Base-by-base conservation (phyloP, 495 filamentous ascomycete genomes). In the Hypomontagnella submonticulosa region DNA sequence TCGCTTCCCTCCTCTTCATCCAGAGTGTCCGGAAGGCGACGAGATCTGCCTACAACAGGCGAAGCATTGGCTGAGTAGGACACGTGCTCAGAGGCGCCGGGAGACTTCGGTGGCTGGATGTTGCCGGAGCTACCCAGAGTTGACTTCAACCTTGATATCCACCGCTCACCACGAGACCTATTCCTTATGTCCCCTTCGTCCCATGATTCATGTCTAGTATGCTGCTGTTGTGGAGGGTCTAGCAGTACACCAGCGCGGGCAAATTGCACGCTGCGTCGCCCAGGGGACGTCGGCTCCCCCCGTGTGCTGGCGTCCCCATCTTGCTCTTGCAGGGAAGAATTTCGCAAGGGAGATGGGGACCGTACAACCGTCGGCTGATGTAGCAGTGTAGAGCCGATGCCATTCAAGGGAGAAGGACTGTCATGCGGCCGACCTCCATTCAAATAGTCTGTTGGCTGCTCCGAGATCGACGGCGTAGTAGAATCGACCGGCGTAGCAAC, bases 111-210 rank as follows among this genome's bases (percentile, higher is more conserved):
- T 63, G 75, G 75, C 46, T 82, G 78, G 2, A 82, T 69, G n/a
- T 64, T 74, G 11, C 70, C 71, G 3, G 73, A 66, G 43, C 58
- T 71, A 37, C 82, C 76, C 63, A 92, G 76, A 19, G 81, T 81
- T 5, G 84, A 81, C 64, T 87, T 90, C 50, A 93, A 66, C 65
- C 85, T 90, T 4, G 83, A 82, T 64, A 92, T 88, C 47, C 92
- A 80, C n/a, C 86, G 86, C 20, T 84, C 84, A 47, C 84, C 82
- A 20, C 82, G 75, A 15, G 87, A 83, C 68, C 83, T 86, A 13
- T 75, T 77, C 12, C 77, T 71, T 15, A 77, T 75, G 61, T 90
- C 89, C 51, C 84, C 83, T 47, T 79, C 81, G 15, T 84, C 82
- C 73, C 84, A 79, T 9, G 88, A 89, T 15, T 80, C 78, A 7